phyloP scores from a whole-genome alignment of 192 early-diverging fungal species.

The Podochytrium sp. region DNA sequence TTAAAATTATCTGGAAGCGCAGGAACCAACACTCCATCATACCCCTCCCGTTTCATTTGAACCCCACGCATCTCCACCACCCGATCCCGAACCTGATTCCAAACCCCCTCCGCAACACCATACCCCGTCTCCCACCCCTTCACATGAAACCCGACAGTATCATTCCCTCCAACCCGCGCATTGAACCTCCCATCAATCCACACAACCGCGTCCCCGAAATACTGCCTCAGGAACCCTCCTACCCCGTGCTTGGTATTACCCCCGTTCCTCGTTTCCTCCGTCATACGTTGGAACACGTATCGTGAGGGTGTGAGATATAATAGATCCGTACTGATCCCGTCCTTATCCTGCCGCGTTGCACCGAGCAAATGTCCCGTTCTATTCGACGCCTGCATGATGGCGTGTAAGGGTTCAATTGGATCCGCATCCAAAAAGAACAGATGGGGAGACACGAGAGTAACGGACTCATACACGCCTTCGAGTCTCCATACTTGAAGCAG shows the following conservation, averaged over 20 bases:
- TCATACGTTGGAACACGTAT: no score
- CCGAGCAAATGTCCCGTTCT: background rate
- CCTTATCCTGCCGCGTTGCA: background rate
- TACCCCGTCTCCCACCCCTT: background rate
- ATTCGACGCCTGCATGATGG: background rate
- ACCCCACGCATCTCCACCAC: background rate
- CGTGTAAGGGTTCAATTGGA: background rate
- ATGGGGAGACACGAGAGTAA: background rate
- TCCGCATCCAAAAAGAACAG: background rate
- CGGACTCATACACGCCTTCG: background rate
- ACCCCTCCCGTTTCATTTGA: background rate
- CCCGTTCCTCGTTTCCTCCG: no score
- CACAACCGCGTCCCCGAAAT: background rate
- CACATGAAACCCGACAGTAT: background rate
- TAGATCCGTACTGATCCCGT: background rate
- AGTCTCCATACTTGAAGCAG: slow-evolving; percentile 4
- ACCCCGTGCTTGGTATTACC: background rate
- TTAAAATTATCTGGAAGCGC: background rate
- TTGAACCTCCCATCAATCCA: background rate
- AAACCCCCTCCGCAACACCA: background rate
- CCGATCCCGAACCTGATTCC: background rate
- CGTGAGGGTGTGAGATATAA: background rate
- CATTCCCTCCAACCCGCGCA: background rate
- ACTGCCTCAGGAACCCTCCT: background rate
- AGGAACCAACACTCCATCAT: background rate